These are phyloP conservation scores for Nemophila menziesii DNA, from an alignment of 257 asterid species.

Conservation along the genomic window DNA sequence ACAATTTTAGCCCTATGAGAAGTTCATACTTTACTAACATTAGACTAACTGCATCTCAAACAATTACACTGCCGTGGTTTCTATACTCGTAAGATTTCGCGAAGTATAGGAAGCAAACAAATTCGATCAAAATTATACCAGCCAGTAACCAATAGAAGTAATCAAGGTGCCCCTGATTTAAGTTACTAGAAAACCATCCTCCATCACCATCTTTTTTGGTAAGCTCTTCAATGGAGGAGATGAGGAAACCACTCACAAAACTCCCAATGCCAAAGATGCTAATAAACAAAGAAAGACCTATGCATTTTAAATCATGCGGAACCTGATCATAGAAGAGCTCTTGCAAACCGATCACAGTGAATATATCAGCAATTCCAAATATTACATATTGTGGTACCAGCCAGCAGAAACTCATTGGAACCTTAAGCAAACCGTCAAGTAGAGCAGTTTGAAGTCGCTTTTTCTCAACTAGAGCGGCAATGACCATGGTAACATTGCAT, in stretches of 20 bases:
- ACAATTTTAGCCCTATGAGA: too few relatives aligned
- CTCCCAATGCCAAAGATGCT: conserved; percentile 48
- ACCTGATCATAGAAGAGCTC: conserved; percentile 63
- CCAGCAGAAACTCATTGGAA: conserved; percentile 71
- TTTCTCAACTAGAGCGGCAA: conserved; percentile 46
- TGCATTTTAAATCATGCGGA: conserved; percentile 39
- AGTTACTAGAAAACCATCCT: conserved; percentile 51
- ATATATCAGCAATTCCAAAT: conserved; percentile 39
- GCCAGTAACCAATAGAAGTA: conserved; percentile 63
- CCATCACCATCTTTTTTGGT: conserved; percentile 23
- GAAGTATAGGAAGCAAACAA: conserved; percentile 21
- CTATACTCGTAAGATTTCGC: conserved; percentile 20
- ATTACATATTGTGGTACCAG: conserved; percentile 42
- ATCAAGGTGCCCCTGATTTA: conserved; percentile 59
- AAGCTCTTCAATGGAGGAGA: conserved; percentile 28
- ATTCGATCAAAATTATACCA: conserved; percentile 24
- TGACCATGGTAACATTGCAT: conserved; percentile 27
- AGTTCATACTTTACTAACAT: too few relatives aligned
- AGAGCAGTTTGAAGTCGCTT: conserved; percentile 33
- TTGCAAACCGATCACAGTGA: conserved; percentile 48
- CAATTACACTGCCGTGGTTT: background rate
- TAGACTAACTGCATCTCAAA: background rate
- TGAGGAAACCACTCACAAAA: conserved; percentile 49
- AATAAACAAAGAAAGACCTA: conserved; percentile 42
- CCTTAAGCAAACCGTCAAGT: conserved; percentile 25